These are phyloP conservation scores for Sphagnum tenellum DNA, from an alignment of 225 moss, liverwort and hornwort species.

Conservation along the genomic window DNA sequence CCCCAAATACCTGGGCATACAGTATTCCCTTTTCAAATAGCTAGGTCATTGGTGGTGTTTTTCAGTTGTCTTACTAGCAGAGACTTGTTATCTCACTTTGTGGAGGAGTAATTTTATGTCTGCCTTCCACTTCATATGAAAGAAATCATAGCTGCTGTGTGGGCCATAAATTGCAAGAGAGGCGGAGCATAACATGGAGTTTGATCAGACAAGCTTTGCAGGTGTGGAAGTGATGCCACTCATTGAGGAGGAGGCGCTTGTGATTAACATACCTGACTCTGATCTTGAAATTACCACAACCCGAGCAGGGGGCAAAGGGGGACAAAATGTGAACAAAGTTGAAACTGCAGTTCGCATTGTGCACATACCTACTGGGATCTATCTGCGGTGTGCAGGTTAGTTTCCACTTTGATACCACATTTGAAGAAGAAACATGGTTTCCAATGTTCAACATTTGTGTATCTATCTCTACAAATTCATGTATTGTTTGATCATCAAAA, in stretches of 20 bases:
- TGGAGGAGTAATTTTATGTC: no score
- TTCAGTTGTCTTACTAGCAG: no score
- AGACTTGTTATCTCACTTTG: no score
- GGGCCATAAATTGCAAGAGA: no score
- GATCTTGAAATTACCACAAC: slow-evolving; percentile 85
- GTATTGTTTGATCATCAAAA: no score
- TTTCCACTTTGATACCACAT: not conserved
- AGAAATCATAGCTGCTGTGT: no score
- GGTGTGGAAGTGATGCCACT: slow-evolving; percentile 97
- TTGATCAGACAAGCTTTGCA: slow-evolving; percentile 78
- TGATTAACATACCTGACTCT: slow-evolving; percentile 71
- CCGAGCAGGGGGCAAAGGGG: slow-evolving; percentile 94
- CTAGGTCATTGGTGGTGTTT: no score
- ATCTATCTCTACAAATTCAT: no score
- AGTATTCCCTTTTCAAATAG: no score
- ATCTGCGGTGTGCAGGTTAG: slow-evolving; percentile 71
- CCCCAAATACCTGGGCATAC: no score
- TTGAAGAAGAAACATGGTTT: not conserved
- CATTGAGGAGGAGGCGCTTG: slow-evolving; percentile 76
- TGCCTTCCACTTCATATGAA: no score
- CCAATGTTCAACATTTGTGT: no score
- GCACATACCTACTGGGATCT: slow-evolving; percentile 87
- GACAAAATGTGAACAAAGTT: slow-evolving; percentile 98
- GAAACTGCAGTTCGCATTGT: slow-evolving; percentile 95
- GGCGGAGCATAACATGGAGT: not conserved